A percentile compares a stretch with the other conserved stretches of the same genome.
Conservation (phyloP, 768 basidiomycete species). For the Pulveroboletus ravenelii region DNA sequence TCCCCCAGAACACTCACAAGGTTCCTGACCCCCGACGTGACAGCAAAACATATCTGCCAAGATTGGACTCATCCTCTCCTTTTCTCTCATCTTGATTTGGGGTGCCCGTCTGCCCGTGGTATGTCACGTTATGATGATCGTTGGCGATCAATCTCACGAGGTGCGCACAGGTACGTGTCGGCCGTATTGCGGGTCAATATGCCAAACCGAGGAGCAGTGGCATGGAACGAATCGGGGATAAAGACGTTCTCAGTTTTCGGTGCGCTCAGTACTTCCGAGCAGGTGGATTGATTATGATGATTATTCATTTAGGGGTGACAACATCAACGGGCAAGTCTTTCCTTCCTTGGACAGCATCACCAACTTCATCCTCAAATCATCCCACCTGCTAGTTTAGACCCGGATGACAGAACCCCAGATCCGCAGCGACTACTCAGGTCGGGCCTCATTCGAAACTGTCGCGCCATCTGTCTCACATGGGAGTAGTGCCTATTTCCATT, state of each 20-base stretch:
- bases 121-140: slow-evolving; percentile 22
- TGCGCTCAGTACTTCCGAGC: slow-evolving; percentile 29
- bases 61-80: slow-evolving; percentile 88
- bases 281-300: background rate
- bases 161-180: slow-evolving; percentile 60
- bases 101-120: slow-evolving; percentile 92
- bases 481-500: slow-evolving; percentile 90
- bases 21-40: slow-evolving; percentile 4
- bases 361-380: background rate
- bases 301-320: slow-evolving; percentile 70
- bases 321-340: slow-evolving; percentile 76
- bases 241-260: slow-evolving; percentile 84
- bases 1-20: slow-evolving; percentile 7
- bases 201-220: slow-evolving; percentile 88
- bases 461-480: slow-evolving; percentile 4
- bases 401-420: slow-evolving; percentile 80
- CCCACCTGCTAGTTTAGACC: slow-evolving; percentile 42
- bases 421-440: slow-evolving; percentile 82
- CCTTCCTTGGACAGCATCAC: background rate
- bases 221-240: slow-evolving; percentile 72
- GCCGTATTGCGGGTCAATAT: slow-evolving; percentile 94
- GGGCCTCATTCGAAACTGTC: slow-evolving; percentile 3
- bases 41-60: slow-evolving; percentile 86
- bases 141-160: slow-evolving; percentile 4
- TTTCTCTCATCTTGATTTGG: slow-evolving; percentile 93